Percentiles rank a stretch among this genome's conserved stretches.
Conservation (phyloP, 148 eudicot genomes). For the Fagopyrum tataricum region DNA sequence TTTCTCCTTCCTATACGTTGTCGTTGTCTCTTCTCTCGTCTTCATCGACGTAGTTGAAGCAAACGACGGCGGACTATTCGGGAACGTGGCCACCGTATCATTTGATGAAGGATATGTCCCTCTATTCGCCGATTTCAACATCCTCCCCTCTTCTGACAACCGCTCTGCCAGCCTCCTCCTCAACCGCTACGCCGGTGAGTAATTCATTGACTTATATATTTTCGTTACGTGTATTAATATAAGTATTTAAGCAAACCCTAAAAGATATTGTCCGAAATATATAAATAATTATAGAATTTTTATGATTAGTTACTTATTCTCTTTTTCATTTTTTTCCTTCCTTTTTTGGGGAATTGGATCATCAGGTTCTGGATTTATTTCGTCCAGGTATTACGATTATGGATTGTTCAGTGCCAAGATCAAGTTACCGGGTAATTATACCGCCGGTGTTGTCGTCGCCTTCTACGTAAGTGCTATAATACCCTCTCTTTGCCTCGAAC, state of each 20-base stretch:
- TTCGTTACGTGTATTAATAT: too few relatives aligned
- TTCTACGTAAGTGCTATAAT: conserved; percentile 53
- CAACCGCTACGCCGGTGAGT: conserved; percentile 63
- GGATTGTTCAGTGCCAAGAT: conserved; percentile 82
- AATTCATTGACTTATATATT: not conserved
- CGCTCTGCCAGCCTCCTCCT: conserved; percentile 60
- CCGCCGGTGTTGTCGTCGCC: conserved; percentile 86
- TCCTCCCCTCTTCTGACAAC: conserved; percentile 48
- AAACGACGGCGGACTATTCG: conserved; percentile 18
- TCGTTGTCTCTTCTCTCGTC: conserved; percentile 11
- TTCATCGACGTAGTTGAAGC: too few relatives aligned
- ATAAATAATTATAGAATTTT: too few relatives aligned
- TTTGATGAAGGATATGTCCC: conserved; percentile 57
- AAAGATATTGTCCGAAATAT: too few relatives aligned
- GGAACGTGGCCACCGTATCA: conserved; percentile 38
- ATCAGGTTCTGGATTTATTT: conserved; percentile 79
- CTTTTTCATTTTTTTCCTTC: not conserved
- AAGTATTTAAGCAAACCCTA: too few relatives aligned
- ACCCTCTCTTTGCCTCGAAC: not conserved
- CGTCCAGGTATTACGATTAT: conserved; percentile 70
- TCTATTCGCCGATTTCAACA: conserved; percentile 81
- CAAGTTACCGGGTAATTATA: conserved; percentile 56
- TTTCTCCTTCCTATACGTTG: conserved; percentile 3
- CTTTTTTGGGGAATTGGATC: not conserved
- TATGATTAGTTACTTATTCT: not conserved